Percentiles rank a stretch among this genome's conserved stretches.
Evolutionary conservation across 1,139 yeast genomes (phyloP).

Genomic region (Blastobotrys proliferans): DNA sequence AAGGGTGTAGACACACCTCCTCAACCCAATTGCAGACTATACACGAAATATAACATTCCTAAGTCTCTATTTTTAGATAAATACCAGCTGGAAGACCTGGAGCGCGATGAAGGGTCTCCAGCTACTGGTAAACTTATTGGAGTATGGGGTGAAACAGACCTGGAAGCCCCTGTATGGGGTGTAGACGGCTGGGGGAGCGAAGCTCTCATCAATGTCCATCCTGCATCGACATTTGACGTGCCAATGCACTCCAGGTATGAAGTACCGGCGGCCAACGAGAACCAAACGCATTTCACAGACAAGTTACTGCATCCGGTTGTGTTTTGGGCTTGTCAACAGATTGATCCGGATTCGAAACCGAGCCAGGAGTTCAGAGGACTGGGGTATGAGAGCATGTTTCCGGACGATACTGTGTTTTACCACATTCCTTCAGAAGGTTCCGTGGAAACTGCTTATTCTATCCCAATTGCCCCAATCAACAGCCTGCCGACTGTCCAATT

Average conservation of each 20-base stretch:
- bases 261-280: conserved; percentile 33
- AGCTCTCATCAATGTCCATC: conserved; percentile 37
- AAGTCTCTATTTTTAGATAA: conserved; percentile 38
- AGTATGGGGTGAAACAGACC: conserved; percentile 43
- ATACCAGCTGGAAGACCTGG: conserved; percentile 39
- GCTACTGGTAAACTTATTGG: conserved; percentile 37
- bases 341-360: conserved; percentile 25
- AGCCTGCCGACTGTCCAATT: conserved; percentile 32
- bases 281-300: conserved; percentile 16
- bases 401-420: conserved; percentile 42
- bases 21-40: conserved; percentile 37
- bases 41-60: conserved; percentile 39
- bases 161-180: conserved; percentile 48
- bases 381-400: conserved; percentile 46
- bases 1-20: conserved; percentile 14
- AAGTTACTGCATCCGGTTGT: conserved; percentile 39
- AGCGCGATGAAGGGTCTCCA: conserved; percentile 25
- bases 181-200: conserved; percentile 45
- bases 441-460: conserved; percentile 24
- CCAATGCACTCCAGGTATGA: conserved; percentile 50
- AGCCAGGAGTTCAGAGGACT: conserved; percentile 34
- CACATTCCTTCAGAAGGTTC: conserved; percentile 24
- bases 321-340: conserved; percentile 47
- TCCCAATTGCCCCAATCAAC: conserved; percentile 38
- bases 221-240: conserved; percentile 32